Evolutionary conservation across 331 rosid species (phyloP).

Genomic region (Quercus lobata): DNA sequence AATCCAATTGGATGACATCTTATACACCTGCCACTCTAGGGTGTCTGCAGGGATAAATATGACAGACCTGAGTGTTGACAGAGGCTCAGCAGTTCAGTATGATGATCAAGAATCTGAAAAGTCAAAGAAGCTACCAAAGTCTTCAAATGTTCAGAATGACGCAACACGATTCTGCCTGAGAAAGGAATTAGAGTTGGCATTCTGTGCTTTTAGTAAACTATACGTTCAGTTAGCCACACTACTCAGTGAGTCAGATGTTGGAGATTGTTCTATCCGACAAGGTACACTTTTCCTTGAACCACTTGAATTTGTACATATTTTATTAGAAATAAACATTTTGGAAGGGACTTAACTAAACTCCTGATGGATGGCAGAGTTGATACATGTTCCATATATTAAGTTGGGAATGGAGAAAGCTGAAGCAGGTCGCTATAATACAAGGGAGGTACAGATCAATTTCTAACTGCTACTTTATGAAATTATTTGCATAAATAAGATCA

Average conservation of each 20-base stretch:
- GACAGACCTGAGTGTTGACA: slow-evolving; percentile 19
- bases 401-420: slow-evolving; percentile 34
- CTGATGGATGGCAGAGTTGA: slow-evolving; percentile 50
- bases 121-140: slow-evolving; percentile 23
- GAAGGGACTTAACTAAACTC: slow-evolving; percentile 22
- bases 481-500: not conserved
- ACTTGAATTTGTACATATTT: slow-evolving; percentile 8
- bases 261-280: slow-evolving; percentile 31
- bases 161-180: slow-evolving; percentile 33
- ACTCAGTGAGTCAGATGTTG: slow-evolving; percentile 24
- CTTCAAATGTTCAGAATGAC: slow-evolving; percentile 12
- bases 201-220: slow-evolving; percentile 41
- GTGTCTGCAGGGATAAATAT: slow-evolving; percentile 21
- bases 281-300: slow-evolving; percentile 41
- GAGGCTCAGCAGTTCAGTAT: slow-evolving; percentile 22
- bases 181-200: slow-evolving; percentile 47
- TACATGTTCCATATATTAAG: slow-evolving; percentile 30
- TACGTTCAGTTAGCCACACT: slow-evolving; percentile 41
- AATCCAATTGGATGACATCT: slow-evolving; percentile 17
- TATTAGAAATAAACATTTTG: not conserved
- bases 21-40: slow-evolving; percentile 12
- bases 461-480: not conserved
- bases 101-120: slow-evolving; percentile 26
- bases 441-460: slow-evolving; percentile 39
- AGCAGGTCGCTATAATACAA: slow-evolving; percentile 22